A percentile compares a stretch with the other conserved stretches of the same genome.
Evolutionary conservation across 176 grass and related monocot genomes (phyloP).

Genomic region (Themeda triandra): DNA sequence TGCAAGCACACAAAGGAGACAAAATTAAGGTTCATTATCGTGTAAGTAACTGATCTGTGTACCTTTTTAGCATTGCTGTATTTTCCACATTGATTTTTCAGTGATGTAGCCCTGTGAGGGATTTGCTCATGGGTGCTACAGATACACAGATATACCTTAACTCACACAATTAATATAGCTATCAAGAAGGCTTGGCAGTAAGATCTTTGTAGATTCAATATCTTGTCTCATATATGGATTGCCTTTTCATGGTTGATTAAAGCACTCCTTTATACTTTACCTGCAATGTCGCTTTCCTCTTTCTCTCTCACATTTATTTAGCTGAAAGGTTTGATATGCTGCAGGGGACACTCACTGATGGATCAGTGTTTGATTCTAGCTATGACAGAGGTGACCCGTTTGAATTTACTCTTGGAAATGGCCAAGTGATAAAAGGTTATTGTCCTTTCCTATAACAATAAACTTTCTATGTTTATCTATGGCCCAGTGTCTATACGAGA

Average conservation of each 20-base stretch:
- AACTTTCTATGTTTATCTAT: background rate
- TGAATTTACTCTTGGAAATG: slow-evolving; percentile 87
- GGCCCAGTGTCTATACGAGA: slow-evolving; percentile 2
- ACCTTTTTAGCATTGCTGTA: background rate
- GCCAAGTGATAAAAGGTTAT: slow-evolving; percentile 95
- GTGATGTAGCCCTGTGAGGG: background rate
- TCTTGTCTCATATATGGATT: background rate
- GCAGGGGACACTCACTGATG: slow-evolving; percentile 88
- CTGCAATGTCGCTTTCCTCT: background rate
- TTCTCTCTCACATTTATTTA: background rate
- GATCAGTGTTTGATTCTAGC: slow-evolving; percentile 87
- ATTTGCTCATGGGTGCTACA: background rate
- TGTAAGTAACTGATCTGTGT: slow-evolving; percentile 39
- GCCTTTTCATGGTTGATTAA: slow-evolving; percentile 1
- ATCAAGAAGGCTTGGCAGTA: background rate
- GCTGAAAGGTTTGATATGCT: slow-evolving; percentile 30
- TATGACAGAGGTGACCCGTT: slow-evolving; percentile 90
- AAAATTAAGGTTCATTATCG: slow-evolving; percentile 90
- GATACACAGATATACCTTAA: background rate
- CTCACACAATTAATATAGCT: slow-evolving; percentile 1
- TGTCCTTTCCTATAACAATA: slow-evolving; percentile 1
- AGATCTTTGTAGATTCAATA: background rate
- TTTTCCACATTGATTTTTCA: background rate
- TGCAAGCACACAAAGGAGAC: slow-evolving; percentile 86
- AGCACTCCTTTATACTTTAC: background rate